Conservation (phyloP, 2,329 filamentous ascomycete species). For the Cladorrhinum sp. region DNA sequence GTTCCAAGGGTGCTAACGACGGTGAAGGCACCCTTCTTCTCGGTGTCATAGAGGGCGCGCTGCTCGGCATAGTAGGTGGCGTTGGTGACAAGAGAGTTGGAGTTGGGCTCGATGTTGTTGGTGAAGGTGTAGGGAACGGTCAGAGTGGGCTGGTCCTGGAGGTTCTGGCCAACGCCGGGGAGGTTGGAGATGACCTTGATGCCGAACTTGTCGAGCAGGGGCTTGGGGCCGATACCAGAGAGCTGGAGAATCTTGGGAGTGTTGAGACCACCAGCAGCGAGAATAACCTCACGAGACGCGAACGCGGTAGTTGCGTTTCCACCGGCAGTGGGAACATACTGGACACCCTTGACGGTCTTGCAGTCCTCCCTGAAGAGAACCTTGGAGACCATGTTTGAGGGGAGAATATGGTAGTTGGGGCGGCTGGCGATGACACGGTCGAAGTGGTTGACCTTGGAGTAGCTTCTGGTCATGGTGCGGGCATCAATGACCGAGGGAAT, state of each 20-base stretch:
- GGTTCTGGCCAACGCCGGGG: constrained; percentile 48
- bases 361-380: constrained; percentile 51
- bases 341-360: constrained; percentile 52
- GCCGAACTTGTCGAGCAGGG: constrained; percentile 35
- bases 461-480: constrained; percentile 32
- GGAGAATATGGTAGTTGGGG: constrained; percentile 57
- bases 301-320: constrained; percentile 9
- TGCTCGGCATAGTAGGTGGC: constrained; percentile 34
- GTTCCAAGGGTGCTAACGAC: constrained; percentile 29
- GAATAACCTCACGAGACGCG: constrained; percentile 37
- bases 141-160: constrained; percentile 40
- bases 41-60: constrained; percentile 31
- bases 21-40: constrained; percentile 32
- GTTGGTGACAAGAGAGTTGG: constrained; percentile 31
- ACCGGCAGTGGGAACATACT: constrained; percentile 47
- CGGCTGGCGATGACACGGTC: constrained; percentile 37
- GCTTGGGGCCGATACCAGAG: constrained; percentile 45
- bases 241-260: constrained; percentile 47
- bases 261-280: constrained; percentile 40
- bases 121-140: constrained; percentile 23
- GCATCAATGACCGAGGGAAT: constrained; percentile 32
- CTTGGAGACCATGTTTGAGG: constrained; percentile 41
- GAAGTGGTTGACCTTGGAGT: constrained; percentile 31
- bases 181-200: constrained; percentile 43
- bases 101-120: constrained; percentile 30